phyloP scores from a whole-genome alignment of 2,329 filamentous ascomycete genomes.

The Zymoseptoria tritici region DNA sequence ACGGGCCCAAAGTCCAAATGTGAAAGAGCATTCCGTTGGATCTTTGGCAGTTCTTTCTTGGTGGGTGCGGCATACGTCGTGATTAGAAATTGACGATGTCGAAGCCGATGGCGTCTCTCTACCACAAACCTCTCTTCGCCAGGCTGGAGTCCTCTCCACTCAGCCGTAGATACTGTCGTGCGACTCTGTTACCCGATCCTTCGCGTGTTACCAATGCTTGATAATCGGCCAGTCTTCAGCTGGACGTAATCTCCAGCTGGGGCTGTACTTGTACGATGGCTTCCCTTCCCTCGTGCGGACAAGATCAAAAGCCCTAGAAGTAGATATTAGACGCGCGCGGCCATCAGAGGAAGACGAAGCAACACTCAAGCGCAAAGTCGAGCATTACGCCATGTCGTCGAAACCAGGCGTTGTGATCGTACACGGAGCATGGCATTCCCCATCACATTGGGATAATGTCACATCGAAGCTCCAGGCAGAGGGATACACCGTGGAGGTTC shows the following conservation, averaged over 20 bases:
- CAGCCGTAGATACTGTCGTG: not conserved
- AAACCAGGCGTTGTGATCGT: slow-evolving; percentile 8
- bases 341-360: not conserved
- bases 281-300: not conserved
- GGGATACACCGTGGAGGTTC: slow-evolving; percentile 7
- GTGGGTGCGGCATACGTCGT: not conserved
- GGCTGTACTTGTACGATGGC: not conserved
- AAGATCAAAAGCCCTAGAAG: not conserved
- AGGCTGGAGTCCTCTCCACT: not conserved
- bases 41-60: not conserved
- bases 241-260: not conserved
- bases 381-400: not conserved
- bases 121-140: not conserved
- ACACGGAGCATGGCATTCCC: slow-evolving; percentile 9
- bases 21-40: not conserved
- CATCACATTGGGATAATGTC: slow-evolving; percentile 4
- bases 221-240: not conserved
- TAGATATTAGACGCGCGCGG: not conserved
- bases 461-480: not conserved
- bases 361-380: not conserved
- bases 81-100: not conserved
- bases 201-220: not conserved
- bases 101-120: not conserved
- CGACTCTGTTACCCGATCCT: not conserved
- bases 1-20: not conserved